Percentiles rank a stretch among this genome's conserved stretches.
Evolutionary conservation across 257 asterid genomes (phyloP).

Genomic region (Prunella vulgaris): DNA sequence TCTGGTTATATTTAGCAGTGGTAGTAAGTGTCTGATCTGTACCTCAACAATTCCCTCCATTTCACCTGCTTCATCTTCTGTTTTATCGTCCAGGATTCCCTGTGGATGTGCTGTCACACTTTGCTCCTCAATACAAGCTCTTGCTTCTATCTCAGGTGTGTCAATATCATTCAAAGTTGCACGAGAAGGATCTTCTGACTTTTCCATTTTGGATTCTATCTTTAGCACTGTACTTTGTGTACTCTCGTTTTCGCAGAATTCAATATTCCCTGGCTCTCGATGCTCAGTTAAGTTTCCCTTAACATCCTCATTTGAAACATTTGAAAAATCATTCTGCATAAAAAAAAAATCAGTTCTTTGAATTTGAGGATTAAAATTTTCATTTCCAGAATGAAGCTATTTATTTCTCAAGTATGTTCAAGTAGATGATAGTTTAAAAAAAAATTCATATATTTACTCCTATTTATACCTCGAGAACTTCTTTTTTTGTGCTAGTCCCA

Average conservation of each 20-base stretch:
- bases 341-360: neutral
- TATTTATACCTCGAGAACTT: constrained; percentile 25
- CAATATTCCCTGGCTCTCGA: constrained; percentile 13
- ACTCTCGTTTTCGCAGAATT: constrained; percentile 13
- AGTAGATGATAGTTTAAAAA: neutral
- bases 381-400: constrained; percentile 1
- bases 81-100: constrained; percentile 8
- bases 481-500: constrained; percentile 8
- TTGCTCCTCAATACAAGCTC: constrained; percentile 19
- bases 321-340: constrained; percentile 21
- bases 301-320: constrained; percentile 18
- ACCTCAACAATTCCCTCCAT: constrained; percentile 26
- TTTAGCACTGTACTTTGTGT: neutral
- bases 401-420: neutral
- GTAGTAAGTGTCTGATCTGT: constrained; percentile 9
- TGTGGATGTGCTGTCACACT: constrained; percentile 12
- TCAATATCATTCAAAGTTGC: constrained; percentile 14
- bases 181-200: constrained; percentile 18
- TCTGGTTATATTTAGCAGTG: constrained; percentile 1
- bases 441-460: neutral
- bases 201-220: constrained; percentile 19
- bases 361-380: neutral
- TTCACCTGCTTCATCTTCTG: constrained; percentile 19
- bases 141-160: constrained; percentile 20
- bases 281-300: constrained; percentile 13